Conservation (phyloP, 495 filamentous ascomycete species). For the Hyphodiscus hymeniophilus region DNA sequence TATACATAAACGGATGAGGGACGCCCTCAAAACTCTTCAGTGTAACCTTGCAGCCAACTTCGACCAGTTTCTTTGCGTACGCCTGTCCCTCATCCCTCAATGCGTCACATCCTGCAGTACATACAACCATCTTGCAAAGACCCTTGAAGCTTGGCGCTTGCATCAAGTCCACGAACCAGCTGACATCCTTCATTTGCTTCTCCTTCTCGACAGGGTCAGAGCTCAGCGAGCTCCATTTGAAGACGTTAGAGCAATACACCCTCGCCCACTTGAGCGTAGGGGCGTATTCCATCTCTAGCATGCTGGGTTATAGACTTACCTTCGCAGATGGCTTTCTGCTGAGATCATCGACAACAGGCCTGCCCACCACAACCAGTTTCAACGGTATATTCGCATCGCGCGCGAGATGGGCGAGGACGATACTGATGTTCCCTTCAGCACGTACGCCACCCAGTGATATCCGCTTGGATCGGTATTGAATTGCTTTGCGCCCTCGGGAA, state of each 20-base stretch:
- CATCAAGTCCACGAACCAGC: slow-evolving; percentile 22
- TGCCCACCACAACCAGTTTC: slow-evolving; percentile 12
- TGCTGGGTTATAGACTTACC: slow-evolving; percentile 2
- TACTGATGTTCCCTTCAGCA: slow-evolving; percentile 39
- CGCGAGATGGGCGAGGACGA: slow-evolving; percentile 31
- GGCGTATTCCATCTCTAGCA: slow-evolving; percentile 8
- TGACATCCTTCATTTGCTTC: slow-evolving; percentile 20
- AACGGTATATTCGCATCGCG: slow-evolving; percentile 24
- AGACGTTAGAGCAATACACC: slow-evolving; percentile 1
- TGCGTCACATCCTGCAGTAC: slow-evolving; percentile 24
- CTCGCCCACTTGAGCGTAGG: slow-evolving; percentile 5
- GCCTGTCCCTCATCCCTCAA: slow-evolving; percentile 21
- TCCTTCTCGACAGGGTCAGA: not conserved
- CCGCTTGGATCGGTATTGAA: slow-evolving; percentile 5
- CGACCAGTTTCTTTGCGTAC: slow-evolving; percentile 18
- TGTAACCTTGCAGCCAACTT: slow-evolving; percentile 22
- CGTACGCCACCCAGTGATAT: slow-evolving; percentile 35
- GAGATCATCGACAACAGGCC: slow-evolving; percentile 2
- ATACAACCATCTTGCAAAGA: slow-evolving; percentile 21
- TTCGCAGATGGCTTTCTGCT: slow-evolving; percentile 1
- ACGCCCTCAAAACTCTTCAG: slow-evolving; percentile 23
- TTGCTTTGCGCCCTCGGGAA: not conserved
- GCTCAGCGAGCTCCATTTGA: slow-evolving; percentile 6
- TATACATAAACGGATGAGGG: slow-evolving; percentile 26
- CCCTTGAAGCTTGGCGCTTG: slow-evolving; percentile 16